These are phyloP conservation scores for Leccinum subrobustum DNA, from an alignment of 1,284 basidiomycete species.

Conservation along the genomic window DNA sequence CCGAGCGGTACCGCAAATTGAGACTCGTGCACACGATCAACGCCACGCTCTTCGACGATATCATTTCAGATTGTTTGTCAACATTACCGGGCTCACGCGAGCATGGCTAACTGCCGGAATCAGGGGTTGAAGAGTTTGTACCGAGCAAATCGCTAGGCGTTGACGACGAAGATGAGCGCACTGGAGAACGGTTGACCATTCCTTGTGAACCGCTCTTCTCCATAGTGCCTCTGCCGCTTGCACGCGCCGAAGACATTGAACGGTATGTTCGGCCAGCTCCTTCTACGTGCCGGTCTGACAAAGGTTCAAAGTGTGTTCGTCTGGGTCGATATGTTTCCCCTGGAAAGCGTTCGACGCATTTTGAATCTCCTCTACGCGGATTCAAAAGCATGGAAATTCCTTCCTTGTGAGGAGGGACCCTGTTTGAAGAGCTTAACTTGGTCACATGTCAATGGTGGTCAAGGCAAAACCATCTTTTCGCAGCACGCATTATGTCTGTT, in stretches of 20 bases:
- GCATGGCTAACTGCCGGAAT: conserved; percentile 7
- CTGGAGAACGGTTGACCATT: conserved; percentile 44
- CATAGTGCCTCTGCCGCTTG: conserved; percentile 30
- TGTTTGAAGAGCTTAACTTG: conserved; percentile 53
- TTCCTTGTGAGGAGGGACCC: conserved; percentile 36
- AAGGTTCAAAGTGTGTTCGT: conserved; percentile 31
- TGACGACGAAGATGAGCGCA: conserved; percentile 38
- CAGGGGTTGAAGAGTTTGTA: conserved; percentile 41
- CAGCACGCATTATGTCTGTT: conserved; percentile 47
- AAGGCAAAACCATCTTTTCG: conserved; percentile 11
- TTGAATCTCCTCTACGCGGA: conserved; percentile 49
- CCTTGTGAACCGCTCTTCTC: conserved; percentile 42
- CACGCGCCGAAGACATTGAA: conserved; percentile 37
- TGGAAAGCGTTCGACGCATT: conserved; percentile 53
- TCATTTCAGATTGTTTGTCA: conserved; percentile 39
- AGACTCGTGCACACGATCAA: conserved; percentile 43
- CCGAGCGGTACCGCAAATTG: conserved; percentile 48
- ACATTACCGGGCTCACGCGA: neutral
- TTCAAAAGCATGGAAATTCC: conserved; percentile 43
- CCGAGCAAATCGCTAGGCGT: conserved; percentile 36
- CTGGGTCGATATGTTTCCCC: conserved; percentile 52
- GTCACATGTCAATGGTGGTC: conserved; percentile 30
- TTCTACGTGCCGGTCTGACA: conserved; percentile 11
- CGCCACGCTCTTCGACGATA: conserved; percentile 28
- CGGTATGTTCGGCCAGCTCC: conserved; percentile 33